phyloP scores from a whole-genome alignment of 441 rosid genomes.

The Erodium texanum region DNA sequence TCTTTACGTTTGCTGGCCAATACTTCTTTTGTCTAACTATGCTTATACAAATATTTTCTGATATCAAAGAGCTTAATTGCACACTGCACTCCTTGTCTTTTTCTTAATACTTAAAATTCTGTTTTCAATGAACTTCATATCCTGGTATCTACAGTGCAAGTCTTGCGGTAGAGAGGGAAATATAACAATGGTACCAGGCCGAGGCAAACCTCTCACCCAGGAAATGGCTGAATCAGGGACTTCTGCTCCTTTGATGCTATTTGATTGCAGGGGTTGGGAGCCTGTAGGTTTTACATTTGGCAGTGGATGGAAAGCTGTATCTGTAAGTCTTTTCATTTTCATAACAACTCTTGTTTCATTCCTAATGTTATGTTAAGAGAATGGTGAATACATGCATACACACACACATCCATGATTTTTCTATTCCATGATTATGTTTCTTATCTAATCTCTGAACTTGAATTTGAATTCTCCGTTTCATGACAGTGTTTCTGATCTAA shows the following conservation, averaged over 20 bases:
- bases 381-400: no score
- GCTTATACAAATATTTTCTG: neutral
- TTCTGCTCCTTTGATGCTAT: slow-evolving; percentile 65
- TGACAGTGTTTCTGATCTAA: neutral
- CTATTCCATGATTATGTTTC: no score
- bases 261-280: slow-evolving; percentile 80
- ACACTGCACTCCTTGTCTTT: neutral
- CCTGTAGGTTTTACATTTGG: slow-evolving; percentile 58
- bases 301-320: slow-evolving; percentile 67
- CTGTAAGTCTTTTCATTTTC: slow-evolving; percentile 48
- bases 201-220: slow-evolving; percentile 52
- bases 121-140: slow-evolving; percentile 8
- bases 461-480: no score
- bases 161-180: slow-evolving; percentile 80
- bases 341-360: neutral
- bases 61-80: neutral
- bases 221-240: slow-evolving; percentile 50
- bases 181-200: slow-evolving; percentile 63
- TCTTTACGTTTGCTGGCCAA: neutral
- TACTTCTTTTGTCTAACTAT: neutral
- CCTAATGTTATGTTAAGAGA: no score
- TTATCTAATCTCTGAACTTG: no score
- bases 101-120: neutral
- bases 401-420: neutral
- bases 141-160: slow-evolving; percentile 50